These are phyloP conservation scores for Phylloporus arenicola DNA, from an alignment of 768 basidiomycete species.

Conservation along the genomic window DNA sequence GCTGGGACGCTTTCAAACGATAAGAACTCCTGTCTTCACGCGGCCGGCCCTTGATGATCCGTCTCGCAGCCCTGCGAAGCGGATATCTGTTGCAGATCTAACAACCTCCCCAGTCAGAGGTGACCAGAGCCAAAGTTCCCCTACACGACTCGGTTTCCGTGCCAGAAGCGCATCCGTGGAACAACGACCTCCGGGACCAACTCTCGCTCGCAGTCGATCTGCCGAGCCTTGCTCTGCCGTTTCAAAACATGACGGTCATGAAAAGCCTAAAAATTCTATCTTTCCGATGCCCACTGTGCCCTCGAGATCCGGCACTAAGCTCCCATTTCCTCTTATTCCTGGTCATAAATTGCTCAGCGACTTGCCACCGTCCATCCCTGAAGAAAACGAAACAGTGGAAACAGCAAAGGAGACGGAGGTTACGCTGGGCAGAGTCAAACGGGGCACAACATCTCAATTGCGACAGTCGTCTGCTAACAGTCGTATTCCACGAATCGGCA, in stretches of 20 bases:
- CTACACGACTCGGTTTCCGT: constrained; percentile 16
- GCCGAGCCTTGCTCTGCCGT: constrained; percentile 19
- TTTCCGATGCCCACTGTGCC: constrained; percentile 15
- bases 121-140: constrained; percentile 6
- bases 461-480: constrained; percentile 46
- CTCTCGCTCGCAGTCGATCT: constrained; percentile 25
- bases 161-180: constrained; percentile 35
- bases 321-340: constrained; percentile 28
- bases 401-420: constrained; percentile 8
- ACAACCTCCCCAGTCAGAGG: constrained; percentile 23
- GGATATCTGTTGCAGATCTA: constrained; percentile 26
- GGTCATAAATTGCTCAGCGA: constrained; percentile 15
- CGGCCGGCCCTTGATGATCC: constrained; percentile 37
- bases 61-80: constrained; percentile 33
- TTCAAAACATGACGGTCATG: constrained; percentile 6
- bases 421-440: constrained; percentile 12
- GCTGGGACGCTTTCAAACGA: constrained; percentile 9
- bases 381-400: constrained; percentile 24
- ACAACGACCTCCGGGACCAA: constrained; percentile 18
- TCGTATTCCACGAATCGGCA: constrained; percentile 55
- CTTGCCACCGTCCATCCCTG: constrained; percentile 29
- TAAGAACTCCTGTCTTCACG: constrained; percentile 35
- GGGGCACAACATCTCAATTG: constrained; percentile 39
- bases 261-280: constrained; percentile 15
- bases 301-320: constrained; percentile 9